Evolutionary conservation across 2,329 filamentous ascomycete species (phyloP).

Genomic region (Sordariomycetes sp.): DNA sequence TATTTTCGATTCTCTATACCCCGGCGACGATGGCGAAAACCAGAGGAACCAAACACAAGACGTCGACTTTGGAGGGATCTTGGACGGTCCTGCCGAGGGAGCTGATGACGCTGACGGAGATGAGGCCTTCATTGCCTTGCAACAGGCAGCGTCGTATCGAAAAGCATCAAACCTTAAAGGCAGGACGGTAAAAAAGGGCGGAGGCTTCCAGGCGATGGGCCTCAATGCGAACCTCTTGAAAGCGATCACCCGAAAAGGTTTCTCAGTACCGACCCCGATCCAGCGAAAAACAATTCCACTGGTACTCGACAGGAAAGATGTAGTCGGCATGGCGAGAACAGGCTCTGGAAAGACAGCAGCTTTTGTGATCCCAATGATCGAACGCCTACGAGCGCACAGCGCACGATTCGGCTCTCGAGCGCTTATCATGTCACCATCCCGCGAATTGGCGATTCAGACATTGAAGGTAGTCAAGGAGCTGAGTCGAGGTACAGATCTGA

Average conservation of each 20-base stretch:
- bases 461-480: conserved; percentile 95
- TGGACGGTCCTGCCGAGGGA: conserved; percentile 37
- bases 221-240: conserved; percentile 77
- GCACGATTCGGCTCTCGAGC: conserved; percentile 78
- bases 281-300: conserved; percentile 94
- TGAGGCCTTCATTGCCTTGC: conserved; percentile 82
- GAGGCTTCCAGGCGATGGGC: conserved; percentile 94
- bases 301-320: conserved; percentile 81
- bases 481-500: conserved; percentile 80
- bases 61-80: conserved; percentile 51
- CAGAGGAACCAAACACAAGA: conserved; percentile 26
- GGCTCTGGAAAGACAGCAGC: conserved; percentile 97
- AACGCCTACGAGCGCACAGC: conserved; percentile 82
- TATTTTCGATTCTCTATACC: conserved; percentile 71
- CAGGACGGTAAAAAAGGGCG: conserved; percentile 84
- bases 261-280: conserved; percentile 92
- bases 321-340: conserved; percentile 99
- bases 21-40: conserved; percentile 41
- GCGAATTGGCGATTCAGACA: conserved; percentile 91
- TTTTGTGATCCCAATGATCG: conserved; percentile 97
- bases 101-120: conserved; percentile 57
- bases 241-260: conserved; percentile 88
- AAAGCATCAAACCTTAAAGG: conserved; percentile 78
- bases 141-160: conserved; percentile 79
- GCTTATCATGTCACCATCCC: conserved; percentile 81